Base-by-base conservation (phyloP, 441 rosid species). In the Omphalea diandra region DNA sequence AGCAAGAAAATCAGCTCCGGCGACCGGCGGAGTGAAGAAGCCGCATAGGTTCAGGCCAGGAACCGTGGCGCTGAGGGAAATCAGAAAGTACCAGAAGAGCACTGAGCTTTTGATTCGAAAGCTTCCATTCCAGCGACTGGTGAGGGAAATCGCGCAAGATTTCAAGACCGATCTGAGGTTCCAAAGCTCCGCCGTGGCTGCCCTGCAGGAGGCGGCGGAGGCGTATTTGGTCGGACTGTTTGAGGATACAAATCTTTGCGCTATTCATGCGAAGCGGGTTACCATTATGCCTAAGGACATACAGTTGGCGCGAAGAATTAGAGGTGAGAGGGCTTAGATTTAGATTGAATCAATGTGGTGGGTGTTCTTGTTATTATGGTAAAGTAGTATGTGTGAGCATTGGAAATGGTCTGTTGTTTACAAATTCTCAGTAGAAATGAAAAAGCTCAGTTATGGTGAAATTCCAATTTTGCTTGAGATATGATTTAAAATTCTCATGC, bases 241-340 rank as follows among this genome's bases (percentile, higher is more conserved):
- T 26, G 90, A 87, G 78, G 90, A 89, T 41, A 87, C 93, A 0
- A 87, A 89, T 64, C 76, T 89, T 1, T 89, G 90, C 33, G 91
- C 90, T 0, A 85, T 85, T 68, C 90, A 89, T 36, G 90, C 95
- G 26, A 89, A 87, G 74, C 83, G 93, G 36, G 90, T 89, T 32
- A 87, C 88, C 0, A 86, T 86, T 3, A 89, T 84, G 95, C 89
- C 90, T 12, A 87, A 87, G 79, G 88, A 89, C 60, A 80, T 89
- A 52, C 93, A 87, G 46, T 69, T 89, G 24, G 93, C 93, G 0
- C 76, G 85, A 67, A 75, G 93, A 26, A 87, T 89, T 52, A 85
- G 89, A 0, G 95, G 93, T 5, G 90, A 89, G 65, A 88, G 89
- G 67, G 93, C 90, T 74, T 87, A 82, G 69, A n/a, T 63, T 14